Conservation (phyloP, 2,329 filamentous ascomycete species). For the Cordyceps farinosa region DNA sequence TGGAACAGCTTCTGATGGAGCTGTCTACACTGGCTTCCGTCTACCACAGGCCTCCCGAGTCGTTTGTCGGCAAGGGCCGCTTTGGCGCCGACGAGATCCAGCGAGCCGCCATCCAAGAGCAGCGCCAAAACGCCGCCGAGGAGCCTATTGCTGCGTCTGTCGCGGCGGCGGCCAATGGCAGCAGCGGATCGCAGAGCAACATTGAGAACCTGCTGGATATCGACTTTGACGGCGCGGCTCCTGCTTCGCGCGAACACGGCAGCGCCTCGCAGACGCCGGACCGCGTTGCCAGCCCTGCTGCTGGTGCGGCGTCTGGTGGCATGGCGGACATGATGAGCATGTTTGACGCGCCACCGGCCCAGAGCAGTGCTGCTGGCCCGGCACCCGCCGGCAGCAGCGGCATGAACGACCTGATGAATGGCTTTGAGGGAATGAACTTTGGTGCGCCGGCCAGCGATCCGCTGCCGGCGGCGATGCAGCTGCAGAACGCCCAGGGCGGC, state of each 20-base stretch:
- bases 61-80: constrained; percentile 94
- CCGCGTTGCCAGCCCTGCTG: constrained; percentile 61
- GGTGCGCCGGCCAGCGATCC: constrained; percentile 58
- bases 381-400: constrained; percentile 46
- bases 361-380: constrained; percentile 36
- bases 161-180: constrained; percentile 63
- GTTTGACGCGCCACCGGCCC: constrained; percentile 63
- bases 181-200: constrained; percentile 65
- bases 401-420: constrained; percentile 85
- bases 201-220: constrained; percentile 94
- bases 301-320: constrained; percentile 39
- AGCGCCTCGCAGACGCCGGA: constrained; percentile 61
- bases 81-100: constrained; percentile 94
- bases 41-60: constrained; percentile 96
- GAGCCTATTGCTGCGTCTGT: constrained; percentile 90
- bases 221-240: constrained; percentile 89
- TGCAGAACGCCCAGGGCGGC: constrained; percentile 37
- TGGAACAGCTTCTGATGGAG: constrained; percentile 87
- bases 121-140: constrained; percentile 84
- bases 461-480: constrained; percentile 60
- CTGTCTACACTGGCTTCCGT: constrained; percentile 94
- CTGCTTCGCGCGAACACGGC: constrained; percentile 71
- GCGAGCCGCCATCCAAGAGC: constrained; percentile 92
- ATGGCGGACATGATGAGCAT: constrained; percentile 66
- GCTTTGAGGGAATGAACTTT: constrained; percentile 79